Conservation (phyloP, 2,329 filamentous ascomycete genomes). For the Onygenales sp. region DNA sequence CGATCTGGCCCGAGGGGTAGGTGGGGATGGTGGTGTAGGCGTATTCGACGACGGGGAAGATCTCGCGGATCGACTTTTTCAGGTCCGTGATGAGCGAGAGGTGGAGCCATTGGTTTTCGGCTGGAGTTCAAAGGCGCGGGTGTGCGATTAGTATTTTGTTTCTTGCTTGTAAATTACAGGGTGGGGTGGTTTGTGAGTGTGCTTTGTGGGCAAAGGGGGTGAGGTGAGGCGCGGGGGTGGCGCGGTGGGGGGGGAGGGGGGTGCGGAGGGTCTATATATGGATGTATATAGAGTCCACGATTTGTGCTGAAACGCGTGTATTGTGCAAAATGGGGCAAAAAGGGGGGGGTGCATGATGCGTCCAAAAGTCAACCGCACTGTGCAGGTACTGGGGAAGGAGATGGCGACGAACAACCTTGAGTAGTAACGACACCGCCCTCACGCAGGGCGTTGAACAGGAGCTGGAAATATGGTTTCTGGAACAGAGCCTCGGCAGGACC, state of each 20-base stretch:
- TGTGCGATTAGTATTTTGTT: slow-evolving; percentile 12
- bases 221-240: neutral
- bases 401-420: slow-evolving; percentile 98
- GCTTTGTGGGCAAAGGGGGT: neutral
- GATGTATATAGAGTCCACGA: neutral
- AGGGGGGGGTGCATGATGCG: slow-evolving; percentile 6
- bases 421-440: slow-evolving; percentile 98
- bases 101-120: slow-evolving; percentile 99
- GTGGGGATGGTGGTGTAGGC: slow-evolving; percentile 97
- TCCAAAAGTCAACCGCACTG: slow-evolving; percentile 1
- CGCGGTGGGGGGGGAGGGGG: slow-evolving; percentile 1
- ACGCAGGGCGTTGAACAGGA: slow-evolving; percentile 78
- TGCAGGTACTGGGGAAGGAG: slow-evolving; percentile 58
- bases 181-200: neutral
- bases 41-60: slow-evolving; percentile 97
- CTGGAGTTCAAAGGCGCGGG: slow-evolving; percentile 37
- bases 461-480: slow-evolving; percentile 97
- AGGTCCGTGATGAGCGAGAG: slow-evolving; percentile 85
- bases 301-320: neutral
- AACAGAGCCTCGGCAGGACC: slow-evolving; percentile 93
- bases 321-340: neutral
- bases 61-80: slow-evolving; percentile 91
- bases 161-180: neutral
- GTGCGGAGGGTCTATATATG: slow-evolving; percentile 2
- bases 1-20: slow-evolving; percentile 97